phyloP scores from a whole-genome alignment of 2,329 filamentous ascomycete genomes.

The Fusarium sp. region DNA sequence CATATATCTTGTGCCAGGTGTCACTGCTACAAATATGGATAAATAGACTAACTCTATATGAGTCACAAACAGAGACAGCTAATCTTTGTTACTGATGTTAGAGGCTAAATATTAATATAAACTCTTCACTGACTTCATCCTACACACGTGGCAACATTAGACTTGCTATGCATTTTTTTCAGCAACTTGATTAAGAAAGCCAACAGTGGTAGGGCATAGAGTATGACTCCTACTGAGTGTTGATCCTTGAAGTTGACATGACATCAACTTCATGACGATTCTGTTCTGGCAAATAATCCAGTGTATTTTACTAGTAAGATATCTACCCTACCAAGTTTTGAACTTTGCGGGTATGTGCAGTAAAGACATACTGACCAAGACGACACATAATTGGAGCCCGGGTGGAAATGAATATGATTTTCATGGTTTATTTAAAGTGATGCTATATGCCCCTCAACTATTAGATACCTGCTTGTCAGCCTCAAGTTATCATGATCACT shows the following conservation, averaged over 20 bases:
- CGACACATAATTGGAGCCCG: neutral
- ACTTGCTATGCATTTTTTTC: neutral
- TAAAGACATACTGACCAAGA: neutral
- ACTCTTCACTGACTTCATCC: neutral
- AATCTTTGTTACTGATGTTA: neutral
- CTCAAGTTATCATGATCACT: neutral
- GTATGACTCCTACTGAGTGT: neutral
- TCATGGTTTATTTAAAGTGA: neutral
- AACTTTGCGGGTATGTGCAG: neutral
- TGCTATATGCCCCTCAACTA: neutral
- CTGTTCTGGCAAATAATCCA: neutral
- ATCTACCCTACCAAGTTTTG: neutral
- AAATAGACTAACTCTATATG: neutral
- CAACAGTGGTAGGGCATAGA: neutral
- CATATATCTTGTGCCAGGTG: neutral
- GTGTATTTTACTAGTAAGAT: neutral
- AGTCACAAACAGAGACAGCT: neutral
- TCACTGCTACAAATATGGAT: neutral
- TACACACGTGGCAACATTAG: slow-evolving; percentile 10
- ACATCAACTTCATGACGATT: neutral
- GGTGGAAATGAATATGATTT: neutral
- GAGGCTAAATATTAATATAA: neutral
- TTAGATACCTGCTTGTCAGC: neutral
- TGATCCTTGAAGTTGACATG: neutral
- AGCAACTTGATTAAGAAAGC: neutral